These are phyloP conservation scores for Saturnispora besseyi DNA, from an alignment of 805 yeast species.

Conservation along the genomic window DNA sequence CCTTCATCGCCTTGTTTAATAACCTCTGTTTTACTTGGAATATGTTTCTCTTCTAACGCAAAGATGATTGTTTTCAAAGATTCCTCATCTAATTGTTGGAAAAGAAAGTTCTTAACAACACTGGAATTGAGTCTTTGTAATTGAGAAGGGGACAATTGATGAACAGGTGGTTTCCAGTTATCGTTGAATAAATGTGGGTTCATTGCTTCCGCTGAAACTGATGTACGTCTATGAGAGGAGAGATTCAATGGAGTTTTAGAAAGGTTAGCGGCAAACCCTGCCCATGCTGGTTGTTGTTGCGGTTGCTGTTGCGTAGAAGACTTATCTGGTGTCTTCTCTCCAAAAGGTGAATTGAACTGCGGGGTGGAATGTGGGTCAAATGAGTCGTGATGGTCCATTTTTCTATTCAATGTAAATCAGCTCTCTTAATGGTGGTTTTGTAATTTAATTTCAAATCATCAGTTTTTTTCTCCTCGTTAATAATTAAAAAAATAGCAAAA, in stretches of 20 bases:
- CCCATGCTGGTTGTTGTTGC: slow-evolving; percentile 5
- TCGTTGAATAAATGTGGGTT: slow-evolving; percentile 66
- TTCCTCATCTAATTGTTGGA: slow-evolving; percentile 72
- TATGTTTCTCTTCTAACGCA: slow-evolving; percentile 71
- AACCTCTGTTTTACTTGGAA: slow-evolving; percentile 51
- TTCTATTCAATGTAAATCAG: not conserved
- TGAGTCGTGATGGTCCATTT: slow-evolving; percentile 7
- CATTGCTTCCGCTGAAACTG: slow-evolving; percentile 83
- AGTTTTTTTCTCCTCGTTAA: not conserved
- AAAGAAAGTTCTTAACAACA: slow-evolving; percentile 75
- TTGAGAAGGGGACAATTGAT: slow-evolving; percentile 55
- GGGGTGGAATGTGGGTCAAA: slow-evolving; percentile 6
- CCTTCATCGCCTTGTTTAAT: slow-evolving; percentile 93
- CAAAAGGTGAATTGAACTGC: slow-evolving; percentile 3
- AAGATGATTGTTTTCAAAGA: slow-evolving; percentile 68
- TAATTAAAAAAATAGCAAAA: not conserved
- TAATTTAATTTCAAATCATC: not conserved
- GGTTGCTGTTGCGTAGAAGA: not conserved
- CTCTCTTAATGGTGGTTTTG: not conserved
- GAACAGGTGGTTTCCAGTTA: slow-evolving; percentile 66
- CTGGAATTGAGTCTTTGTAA: slow-evolving; percentile 57
- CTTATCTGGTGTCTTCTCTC: not conserved
- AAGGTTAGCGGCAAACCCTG: slow-evolving; percentile 5
- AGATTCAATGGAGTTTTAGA: slow-evolving; percentile 3
- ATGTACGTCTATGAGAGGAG: slow-evolving; percentile 44